phyloP scores from a whole-genome alignment of 768 basidiomycete genomes.

The Phanerochaete sordida region DNA sequence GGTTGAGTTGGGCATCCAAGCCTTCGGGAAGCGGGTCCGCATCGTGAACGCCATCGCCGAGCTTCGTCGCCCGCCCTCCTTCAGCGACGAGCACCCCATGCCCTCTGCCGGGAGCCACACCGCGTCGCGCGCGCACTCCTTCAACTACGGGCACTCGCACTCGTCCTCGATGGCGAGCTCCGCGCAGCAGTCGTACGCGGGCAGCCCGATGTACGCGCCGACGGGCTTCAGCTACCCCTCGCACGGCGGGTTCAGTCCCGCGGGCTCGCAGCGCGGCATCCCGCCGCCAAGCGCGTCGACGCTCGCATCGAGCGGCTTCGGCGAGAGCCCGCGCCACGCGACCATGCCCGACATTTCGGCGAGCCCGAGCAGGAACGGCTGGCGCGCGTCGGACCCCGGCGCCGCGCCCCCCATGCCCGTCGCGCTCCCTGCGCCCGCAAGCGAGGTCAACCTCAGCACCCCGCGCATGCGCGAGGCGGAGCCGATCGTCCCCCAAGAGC shows the following conservation, averaged over 20 bases:
- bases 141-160: slow-evolving; percentile 29
- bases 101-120: slow-evolving; percentile 1
- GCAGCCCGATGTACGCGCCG: slow-evolving; percentile 25
- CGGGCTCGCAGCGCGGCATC: slow-evolving; percentile 11
- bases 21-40: slow-evolving; percentile 91
- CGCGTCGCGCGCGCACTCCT: slow-evolving; percentile 22
- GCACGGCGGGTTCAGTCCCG: slow-evolving; percentile 24
- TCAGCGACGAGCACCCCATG: slow-evolving; percentile 43
- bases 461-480: neutral
- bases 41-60: slow-evolving; percentile 93
- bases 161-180: slow-evolving; percentile 33
- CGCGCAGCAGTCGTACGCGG: slow-evolving; percentile 41
- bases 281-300: slow-evolving; percentile 3
- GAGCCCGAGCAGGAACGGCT: slow-evolving; percentile 12
- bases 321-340: slow-evolving; percentile 31
- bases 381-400: slow-evolving; percentile 18
- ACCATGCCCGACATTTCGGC: slow-evolving; percentile 10
- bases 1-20: slow-evolving; percentile 86
- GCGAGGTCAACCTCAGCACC: slow-evolving; percentile 12
- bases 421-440: slow-evolving; percentile 1
- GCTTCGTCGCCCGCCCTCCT: slow-evolving; percentile 68
- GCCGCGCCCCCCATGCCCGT: slow-evolving; percentile 1
- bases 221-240: slow-evolving; percentile 14
- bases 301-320: slow-evolving; percentile 20
- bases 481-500: neutral